A percentile compares a stretch with the other conserved stretches of the same genome.
Conservation (phyloP, 805 yeast species). For the Teunomyces panamensis region DNA sequence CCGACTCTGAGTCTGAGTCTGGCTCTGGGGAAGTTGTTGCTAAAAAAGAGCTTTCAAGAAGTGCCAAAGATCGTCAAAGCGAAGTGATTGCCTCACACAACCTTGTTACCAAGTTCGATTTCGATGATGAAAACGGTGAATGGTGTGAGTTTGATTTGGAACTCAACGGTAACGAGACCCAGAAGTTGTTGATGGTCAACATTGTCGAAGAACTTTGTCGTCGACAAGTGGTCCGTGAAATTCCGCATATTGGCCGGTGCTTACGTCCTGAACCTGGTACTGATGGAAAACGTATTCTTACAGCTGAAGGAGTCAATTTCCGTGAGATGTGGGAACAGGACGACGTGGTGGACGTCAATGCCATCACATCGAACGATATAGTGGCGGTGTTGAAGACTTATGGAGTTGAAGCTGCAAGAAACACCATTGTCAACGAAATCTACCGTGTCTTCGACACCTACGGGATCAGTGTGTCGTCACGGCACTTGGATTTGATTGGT, state of each 20-base stretch:
- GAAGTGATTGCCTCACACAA: conserved; percentile 73
- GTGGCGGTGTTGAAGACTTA: conserved; percentile 85
- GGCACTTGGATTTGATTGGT: conserved; percentile 95
- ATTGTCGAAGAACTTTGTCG: conserved; percentile 90
- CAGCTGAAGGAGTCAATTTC: conserved; percentile 98
- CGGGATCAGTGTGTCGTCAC: conserved; percentile 87
- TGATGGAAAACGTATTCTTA: conserved; percentile 71
- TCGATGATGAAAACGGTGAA: conserved; percentile 82
- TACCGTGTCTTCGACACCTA: conserved; percentile 94
- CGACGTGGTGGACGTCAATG: conserved; percentile 85
- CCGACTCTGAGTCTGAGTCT: conserved; percentile 37
- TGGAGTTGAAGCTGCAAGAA: conserved; percentile 99
- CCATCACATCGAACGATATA: conserved; percentile 88
- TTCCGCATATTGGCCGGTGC: conserved; percentile 89
- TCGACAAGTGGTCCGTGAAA: conserved; percentile 87
- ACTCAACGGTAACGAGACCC: conserved; percentile 71
- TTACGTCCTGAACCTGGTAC: conserved; percentile 63
- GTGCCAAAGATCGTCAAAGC: conserved; percentile 81
- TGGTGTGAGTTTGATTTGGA: conserved; percentile 93
- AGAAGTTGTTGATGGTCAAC: conserved; percentile 95
- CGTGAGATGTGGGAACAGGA: conserved; percentile 98
- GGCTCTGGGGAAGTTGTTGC: conserved; percentile 18
- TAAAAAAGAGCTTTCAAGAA: conserved; percentile 22
- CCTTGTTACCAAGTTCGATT: conserved; percentile 75
- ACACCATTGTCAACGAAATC: conserved; percentile 94